A percentile compares a stretch with the other conserved stretches of the same genome.
These are phyloP conservation scores for Colletotrichum tropicale DNA, from an alignment of 2,329 filamentous ascomycete species.

Conservation along the genomic window DNA sequence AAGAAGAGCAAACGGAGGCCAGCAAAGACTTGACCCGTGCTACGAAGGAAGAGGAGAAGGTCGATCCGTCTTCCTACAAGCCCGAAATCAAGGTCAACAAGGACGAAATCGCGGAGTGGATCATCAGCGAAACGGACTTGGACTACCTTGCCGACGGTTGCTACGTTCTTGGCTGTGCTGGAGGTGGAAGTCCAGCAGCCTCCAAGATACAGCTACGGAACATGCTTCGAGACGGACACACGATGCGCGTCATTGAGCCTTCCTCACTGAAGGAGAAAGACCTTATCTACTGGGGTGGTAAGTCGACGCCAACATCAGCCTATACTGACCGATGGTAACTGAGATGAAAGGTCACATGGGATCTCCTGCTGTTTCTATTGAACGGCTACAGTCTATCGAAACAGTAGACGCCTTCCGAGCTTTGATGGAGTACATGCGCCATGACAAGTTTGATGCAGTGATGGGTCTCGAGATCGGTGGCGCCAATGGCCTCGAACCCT, in stretches of 20 bases:
- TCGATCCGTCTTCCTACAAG: conserved; percentile 25
- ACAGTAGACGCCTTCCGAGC: conserved; percentile 38
- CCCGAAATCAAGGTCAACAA: not conserved
- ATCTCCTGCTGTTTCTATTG: conserved; percentile 45
- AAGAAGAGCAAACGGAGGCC: conserved; percentile 43
- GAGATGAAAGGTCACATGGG: conserved; percentile 33
- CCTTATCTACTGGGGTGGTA: conserved; percentile 46
- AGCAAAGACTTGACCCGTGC: conserved; percentile 36
- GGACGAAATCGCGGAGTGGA: conserved; percentile 38
- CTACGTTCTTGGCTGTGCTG: conserved; percentile 51
- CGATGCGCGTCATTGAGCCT: conserved; percentile 41
- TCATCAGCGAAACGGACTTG: conserved; percentile 48
- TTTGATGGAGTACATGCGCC: conserved; percentile 35
- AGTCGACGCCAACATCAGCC: not conserved
- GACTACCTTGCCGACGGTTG: conserved; percentile 49
- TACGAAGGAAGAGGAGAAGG: conserved; percentile 50
- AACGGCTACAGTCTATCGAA: conserved; percentile 45
- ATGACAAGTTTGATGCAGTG: conserved; percentile 35
- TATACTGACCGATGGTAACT: not conserved
- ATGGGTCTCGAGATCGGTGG: conserved; percentile 67
- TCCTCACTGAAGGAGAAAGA: conserved; percentile 45
- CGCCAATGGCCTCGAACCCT: conserved; percentile 64
- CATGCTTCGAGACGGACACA: conserved; percentile 42
- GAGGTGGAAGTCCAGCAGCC: conserved; percentile 41
- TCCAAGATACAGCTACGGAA: conserved; percentile 40